These are phyloP conservation scores for Saturnispora dispora DNA, from an alignment of 805 yeast species.

Conservation along the genomic window DNA sequence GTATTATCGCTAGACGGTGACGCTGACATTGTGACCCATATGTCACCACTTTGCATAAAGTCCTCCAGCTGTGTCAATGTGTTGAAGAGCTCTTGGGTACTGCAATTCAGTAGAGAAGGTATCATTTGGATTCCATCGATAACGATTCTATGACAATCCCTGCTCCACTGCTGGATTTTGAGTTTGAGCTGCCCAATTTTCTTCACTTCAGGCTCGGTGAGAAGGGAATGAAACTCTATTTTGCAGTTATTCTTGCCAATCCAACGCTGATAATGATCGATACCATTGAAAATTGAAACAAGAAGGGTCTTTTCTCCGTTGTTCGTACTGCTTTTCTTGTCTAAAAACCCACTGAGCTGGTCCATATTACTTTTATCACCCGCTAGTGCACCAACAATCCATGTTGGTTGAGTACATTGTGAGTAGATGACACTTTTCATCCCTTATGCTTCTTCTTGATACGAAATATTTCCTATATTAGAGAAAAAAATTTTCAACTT, in stretches of 20 bases:
- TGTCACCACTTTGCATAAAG: neutral
- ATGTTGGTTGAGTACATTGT: constrained; percentile 51
- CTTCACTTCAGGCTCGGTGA: neutral
- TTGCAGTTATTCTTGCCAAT: neutral
- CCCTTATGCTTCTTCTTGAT: neutral
- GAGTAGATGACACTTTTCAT: constrained; percentile 18
- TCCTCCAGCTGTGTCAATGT: neutral
- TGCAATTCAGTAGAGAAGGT: neutral
- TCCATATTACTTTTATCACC: neutral
- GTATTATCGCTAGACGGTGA: neutral
- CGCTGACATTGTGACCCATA: neutral
- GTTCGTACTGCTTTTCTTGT: neutral
- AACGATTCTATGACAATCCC: neutral
- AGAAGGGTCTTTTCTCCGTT: neutral
- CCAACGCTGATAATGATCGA: neutral
- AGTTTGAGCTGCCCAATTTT: neutral
- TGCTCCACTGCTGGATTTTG: neutral
- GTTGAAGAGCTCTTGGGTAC: neutral
- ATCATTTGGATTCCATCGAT: neutral
- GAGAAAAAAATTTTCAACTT: neutral
- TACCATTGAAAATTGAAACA: neutral
- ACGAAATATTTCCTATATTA: neutral
- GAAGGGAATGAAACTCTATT: neutral
- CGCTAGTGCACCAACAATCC: constrained; percentile 33
- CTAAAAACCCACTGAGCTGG: neutral